These are phyloP conservation scores for Rutstroemia sp. DNA, from an alignment of 2,329 filamentous ascomycete genomes.

Conservation along the genomic window DNA sequence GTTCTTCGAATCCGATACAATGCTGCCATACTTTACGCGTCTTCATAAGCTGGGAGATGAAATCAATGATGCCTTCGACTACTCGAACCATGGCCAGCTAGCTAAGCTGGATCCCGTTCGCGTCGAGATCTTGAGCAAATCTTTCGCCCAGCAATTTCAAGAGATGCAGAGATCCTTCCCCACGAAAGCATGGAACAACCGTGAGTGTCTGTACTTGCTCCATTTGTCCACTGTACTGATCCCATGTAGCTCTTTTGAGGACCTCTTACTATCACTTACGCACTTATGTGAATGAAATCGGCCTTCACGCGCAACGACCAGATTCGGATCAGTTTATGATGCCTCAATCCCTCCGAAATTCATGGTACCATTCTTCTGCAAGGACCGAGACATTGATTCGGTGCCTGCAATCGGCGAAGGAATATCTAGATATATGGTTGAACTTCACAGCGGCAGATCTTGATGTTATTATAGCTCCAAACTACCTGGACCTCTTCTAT, in stretches of 20 bases:
- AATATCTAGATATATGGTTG: slow-evolving; percentile 16
- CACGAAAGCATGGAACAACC: slow-evolving; percentile 18
- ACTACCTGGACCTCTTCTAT: slow-evolving; percentile 17
- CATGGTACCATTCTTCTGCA: slow-evolving; percentile 18
- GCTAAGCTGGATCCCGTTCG: slow-evolving; percentile 17
- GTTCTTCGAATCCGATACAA: slow-evolving; percentile 18
- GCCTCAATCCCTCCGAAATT: background rate
- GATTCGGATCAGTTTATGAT: background rate
- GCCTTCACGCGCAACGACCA: slow-evolving; percentile 18
- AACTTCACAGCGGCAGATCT: slow-evolving; percentile 2
- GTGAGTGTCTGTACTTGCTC: slow-evolving; percentile 9
- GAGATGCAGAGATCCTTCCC: slow-evolving; percentile 20
- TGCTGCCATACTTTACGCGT: slow-evolving; percentile 22
- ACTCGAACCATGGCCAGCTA: slow-evolving; percentile 13
- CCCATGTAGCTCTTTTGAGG: background rate
- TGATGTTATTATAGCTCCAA: slow-evolving; percentile 7
- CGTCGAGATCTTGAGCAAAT: slow-evolving; percentile 21
- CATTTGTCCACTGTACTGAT: background rate
- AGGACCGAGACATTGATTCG: slow-evolving; percentile 15
- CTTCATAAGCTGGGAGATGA: slow-evolving; percentile 24
- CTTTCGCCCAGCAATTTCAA: slow-evolving; percentile 21
- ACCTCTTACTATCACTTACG: slow-evolving; percentile 12
- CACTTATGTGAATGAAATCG: slow-evolving; percentile 22
- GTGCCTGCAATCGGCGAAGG: slow-evolving; percentile 15
- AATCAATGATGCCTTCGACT: slow-evolving; percentile 24